Evolutionary conservation across 2,329 filamentous ascomycete species (phyloP).

Genomic region (Paecilomyces dactylethromorphus): DNA sequence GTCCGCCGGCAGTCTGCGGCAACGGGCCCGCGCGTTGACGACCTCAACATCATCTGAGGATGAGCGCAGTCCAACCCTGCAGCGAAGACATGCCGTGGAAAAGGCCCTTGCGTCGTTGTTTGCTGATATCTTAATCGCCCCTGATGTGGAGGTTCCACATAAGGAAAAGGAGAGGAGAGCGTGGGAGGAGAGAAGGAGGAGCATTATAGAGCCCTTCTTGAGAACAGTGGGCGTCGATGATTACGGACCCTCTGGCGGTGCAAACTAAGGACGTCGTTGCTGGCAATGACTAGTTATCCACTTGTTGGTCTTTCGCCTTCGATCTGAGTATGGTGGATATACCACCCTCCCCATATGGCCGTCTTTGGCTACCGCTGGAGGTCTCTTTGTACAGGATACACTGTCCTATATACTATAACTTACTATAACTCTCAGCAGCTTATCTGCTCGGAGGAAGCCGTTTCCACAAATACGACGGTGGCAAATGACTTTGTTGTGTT

Average conservation of each 20-base stretch:
- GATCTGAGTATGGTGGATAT: background rate
- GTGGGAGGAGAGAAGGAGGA: slow-evolving; percentile 58
- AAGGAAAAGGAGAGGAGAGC: slow-evolving; percentile 55
- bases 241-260: slow-evolving; percentile 24
- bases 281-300: background rate
- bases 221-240: slow-evolving; percentile 31
- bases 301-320: background rate
- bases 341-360: background rate
- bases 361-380: background rate
- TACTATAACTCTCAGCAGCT: background rate
- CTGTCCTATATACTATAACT: background rate
- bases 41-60: slow-evolving; percentile 24
- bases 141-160: slow-evolving; percentile 25
- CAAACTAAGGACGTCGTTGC: slow-evolving; percentile 1
- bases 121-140: slow-evolving; percentile 55
- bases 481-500: background rate
- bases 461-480: background rate
- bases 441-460: background rate
- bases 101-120: slow-evolving; percentile 60
- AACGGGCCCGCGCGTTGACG: slow-evolving; percentile 17
- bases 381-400: background rate
- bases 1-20: slow-evolving; percentile 22
- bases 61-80: slow-evolving; percentile 42
- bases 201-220: slow-evolving; percentile 66
- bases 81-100: slow-evolving; percentile 55